Evolutionary conservation across 1,139 yeast genomes (phyloP), one percentile per base, ranked within the genome.

Genomic region (Meyerozyma smithsonii): DNA sequence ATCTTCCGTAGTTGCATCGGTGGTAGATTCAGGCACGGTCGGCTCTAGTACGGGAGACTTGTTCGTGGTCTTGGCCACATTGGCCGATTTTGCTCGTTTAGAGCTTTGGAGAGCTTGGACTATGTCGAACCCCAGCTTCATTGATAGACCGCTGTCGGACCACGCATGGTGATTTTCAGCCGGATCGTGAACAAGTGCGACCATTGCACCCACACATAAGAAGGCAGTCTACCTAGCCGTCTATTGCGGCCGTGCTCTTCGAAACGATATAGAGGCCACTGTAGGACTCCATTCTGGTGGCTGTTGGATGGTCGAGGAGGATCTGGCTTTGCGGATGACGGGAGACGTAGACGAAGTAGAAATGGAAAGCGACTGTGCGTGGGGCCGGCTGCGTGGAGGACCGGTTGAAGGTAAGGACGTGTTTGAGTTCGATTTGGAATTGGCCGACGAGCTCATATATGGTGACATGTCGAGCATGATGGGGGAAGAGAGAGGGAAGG

Each of bases 331-430:
- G 12, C 34, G 20, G 11, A 30, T 18, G 12, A 30, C 12, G 7
- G 34, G 34, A 16, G 34, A 30, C n/a, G 34, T 17, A 18, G 34
- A 21, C 15, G 34, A 17, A 11, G 34, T 17, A n/a, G 19, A 10
- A 11, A 30, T 18, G 21, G 34, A 30, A 18, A 30, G 34, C 8
- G 34, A 30, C 34, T 30, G 34, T 11, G 34, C 34, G 15, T 30
- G 34, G 20, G 34, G 34, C 12, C 34, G 20, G 34, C 34, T 14
- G 21, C 12, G 20, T n/a, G 34, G 34, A 11, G 12, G 12, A 16
- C 21, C 21, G 7, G 21, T n/a, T 5, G 34, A 30, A 10, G 21
- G 21, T 30, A 30, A 18, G 16, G 34, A 30, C 11, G 34, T 17
- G 8, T 30, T 30, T 14, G 34, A 30, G 23, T 30, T 30, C 8